Percentiles rank a stretch among this genome's conserved stretches.
Evolutionary conservation across 2,329 filamentous ascomycete genomes (phyloP).

Genomic region (Aspergillus unguis): DNA sequence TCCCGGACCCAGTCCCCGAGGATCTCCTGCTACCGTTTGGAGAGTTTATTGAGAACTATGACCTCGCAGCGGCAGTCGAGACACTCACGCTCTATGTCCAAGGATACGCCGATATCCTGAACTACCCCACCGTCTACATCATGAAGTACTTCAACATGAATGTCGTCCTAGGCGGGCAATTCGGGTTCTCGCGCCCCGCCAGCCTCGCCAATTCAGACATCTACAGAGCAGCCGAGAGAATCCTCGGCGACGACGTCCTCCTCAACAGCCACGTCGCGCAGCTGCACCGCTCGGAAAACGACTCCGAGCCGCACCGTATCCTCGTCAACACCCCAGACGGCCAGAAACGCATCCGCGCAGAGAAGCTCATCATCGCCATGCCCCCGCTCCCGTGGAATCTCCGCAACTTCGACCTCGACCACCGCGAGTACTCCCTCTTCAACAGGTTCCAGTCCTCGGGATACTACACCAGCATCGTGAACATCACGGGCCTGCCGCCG

Average conservation of each 20-base stretch:
- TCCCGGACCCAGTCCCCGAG: constrained; percentile 29
- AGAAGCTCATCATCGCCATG: constrained; percentile 37
- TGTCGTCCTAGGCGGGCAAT: constrained; percentile 35
- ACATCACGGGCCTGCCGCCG: constrained; percentile 23
- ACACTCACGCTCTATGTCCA: constrained; percentile 19
- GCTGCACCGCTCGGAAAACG: constrained; percentile 24
- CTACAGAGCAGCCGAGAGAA: constrained; percentile 37
- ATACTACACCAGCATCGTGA: constrained; percentile 34
- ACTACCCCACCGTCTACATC: constrained; percentile 22
- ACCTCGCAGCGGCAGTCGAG: constrained; percentile 20
- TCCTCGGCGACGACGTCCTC: constrained; percentile 38
- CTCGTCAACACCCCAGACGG: constrained; percentile 26
- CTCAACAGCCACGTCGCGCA: constrained; percentile 35
- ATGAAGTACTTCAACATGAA: constrained; percentile 24
- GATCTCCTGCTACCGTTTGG: constrained; percentile 29
- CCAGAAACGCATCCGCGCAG: constrained; percentile 30
- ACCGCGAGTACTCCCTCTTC: constrained; percentile 32
- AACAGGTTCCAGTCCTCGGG: constrained; percentile 20
- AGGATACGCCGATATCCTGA: constrained; percentile 21
- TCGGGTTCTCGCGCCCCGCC: constrained; percentile 28
- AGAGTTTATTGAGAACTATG: constrained; percentile 27
- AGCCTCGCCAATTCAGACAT: constrained; percentile 40
- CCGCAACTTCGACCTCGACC: constrained; percentile 30
- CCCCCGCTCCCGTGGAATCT: constrained; percentile 35
- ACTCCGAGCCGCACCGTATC: constrained; percentile 25